Base-by-base conservation (phyloP, 2,329 filamentous ascomycete genomes). In the Paecilomyces sp. region DNA sequence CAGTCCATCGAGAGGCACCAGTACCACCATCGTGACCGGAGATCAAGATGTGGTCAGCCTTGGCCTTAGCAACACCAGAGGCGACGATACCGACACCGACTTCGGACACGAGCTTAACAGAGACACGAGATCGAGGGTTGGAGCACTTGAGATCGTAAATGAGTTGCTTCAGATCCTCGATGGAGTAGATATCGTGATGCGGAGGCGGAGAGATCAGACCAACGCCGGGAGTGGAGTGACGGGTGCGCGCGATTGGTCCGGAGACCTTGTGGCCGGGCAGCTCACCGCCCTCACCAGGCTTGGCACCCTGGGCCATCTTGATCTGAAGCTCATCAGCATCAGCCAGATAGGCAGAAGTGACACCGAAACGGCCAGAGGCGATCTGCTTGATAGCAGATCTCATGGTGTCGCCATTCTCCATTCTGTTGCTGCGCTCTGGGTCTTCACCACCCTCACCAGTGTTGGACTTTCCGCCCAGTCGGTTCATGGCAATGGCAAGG, bases 271-370 rank as follows among this genome's bases (percentile, higher is more conserved):
- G 92, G 50, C 93, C 93, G 56, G 93, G 93, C 71, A 97, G 85
- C 77, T 97, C 93, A 84, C 93, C 93, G 81, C 93, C 93, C 77
- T 97, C 93, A 77, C 93, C 93, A 59, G 93, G 93, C 84, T 97
- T 97, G 63, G 93, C 93, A 74, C 93, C 93, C 79, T 97, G 93
- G 9, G 93, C 93, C 93, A 97, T 97, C 85, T 97, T 97, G 80
- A 97, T 97, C 77, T 97, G 93, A 54, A 97, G 82, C 79, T 97
- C 92, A 71, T 97, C 93, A 18, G 93, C 91, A 75, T 97, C 93
- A 56, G 92, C 91, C 15, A 97, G 85, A 74, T 97, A 97, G 73
- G 91, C 90, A 61, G 91, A 94, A 1, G 93, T 97, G 63, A 97
- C 93, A 82, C 93, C 93, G 70, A 97, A 97, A 70, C 93, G 90